Conservation (phyloP, 1,284 basidiomycete genomes). For the Taiwanofungus camphoratus region DNA sequence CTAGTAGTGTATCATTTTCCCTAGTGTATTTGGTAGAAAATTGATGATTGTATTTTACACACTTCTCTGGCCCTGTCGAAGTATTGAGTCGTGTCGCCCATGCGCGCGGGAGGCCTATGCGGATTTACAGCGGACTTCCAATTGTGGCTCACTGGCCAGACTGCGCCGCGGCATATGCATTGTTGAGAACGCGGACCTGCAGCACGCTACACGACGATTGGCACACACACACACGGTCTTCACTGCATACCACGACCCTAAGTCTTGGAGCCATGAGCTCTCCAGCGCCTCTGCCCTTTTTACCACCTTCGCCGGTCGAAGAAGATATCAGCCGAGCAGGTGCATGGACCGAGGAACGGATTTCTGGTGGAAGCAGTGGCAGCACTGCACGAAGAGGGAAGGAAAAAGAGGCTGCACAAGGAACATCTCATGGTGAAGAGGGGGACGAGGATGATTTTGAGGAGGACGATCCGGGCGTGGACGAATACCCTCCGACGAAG, state of each 20-base stretch:
- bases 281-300: constrained; percentile 30
- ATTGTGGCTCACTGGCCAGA: no score
- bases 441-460: constrained; percentile 18
- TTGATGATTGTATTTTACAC: no score
- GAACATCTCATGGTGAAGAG: constrained; percentile 22
- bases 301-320: constrained; percentile 38
- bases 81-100: no score
- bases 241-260: constrained; percentile 1
- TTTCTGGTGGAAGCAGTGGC: constrained; percentile 15
- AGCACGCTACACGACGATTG: not conserved
- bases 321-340: constrained; percentile 38
- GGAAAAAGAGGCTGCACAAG: constrained; percentile 21
- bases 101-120: no score
- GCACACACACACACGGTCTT: not conserved
- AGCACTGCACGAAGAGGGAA: constrained; percentile 16
- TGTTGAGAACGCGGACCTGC: not conserved
- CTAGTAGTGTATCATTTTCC: no score
- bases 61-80: no score
- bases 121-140: no score
- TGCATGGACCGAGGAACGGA: constrained; percentile 28
- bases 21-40: no score
- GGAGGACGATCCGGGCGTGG: constrained; percentile 24
- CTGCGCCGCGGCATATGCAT: no score
- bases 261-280: constrained; percentile 18
- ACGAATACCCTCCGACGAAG: constrained; percentile 58